phyloP scores from a whole-genome alignment of 805 yeast species.

The Brettanomyces anomalus region DNA sequence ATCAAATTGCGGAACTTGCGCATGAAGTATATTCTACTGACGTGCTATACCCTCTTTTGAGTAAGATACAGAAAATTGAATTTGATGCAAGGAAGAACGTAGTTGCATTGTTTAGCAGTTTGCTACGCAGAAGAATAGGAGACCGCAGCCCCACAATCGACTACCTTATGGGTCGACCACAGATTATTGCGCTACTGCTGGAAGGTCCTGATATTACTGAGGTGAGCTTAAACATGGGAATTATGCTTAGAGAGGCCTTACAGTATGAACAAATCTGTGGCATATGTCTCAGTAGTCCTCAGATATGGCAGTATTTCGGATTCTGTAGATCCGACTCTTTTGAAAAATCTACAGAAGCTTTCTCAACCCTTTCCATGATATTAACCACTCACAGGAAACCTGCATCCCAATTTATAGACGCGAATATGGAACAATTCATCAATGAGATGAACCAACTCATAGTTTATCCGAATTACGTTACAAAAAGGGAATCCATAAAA shows the following conservation, averaged over 20 bases:
- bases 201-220: slow-evolving; percentile 70
- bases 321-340: slow-evolving; percentile 71
- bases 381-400: slow-evolving; percentile 61
- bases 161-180: slow-evolving; percentile 60
- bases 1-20: slow-evolving; percentile 65
- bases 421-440: slow-evolving; percentile 51
- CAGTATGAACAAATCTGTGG: slow-evolving; percentile 64
- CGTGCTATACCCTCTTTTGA: slow-evolving; percentile 51
- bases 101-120: slow-evolving; percentile 57
- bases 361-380: slow-evolving; percentile 64
- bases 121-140: slow-evolving; percentile 72
- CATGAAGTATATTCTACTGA: slow-evolving; percentile 73
- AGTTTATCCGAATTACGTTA: slow-evolving; percentile 76
- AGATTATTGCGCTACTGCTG: slow-evolving; percentile 51
- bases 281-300: slow-evolving; percentile 47
- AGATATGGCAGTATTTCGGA: slow-evolving; percentile 76
- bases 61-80: slow-evolving; percentile 57
- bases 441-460: slow-evolving; percentile 58
- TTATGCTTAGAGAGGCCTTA: slow-evolving; percentile 76
- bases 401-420: slow-evolving; percentile 60
- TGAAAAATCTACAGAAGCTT: slow-evolving; percentile 86
- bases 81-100: slow-evolving; percentile 89
- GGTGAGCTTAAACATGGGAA: slow-evolving; percentile 63
- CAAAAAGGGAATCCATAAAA: slow-evolving; percentile 82
- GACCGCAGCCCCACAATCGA: slow-evolving; percentile 81